These are phyloP conservation scores for Salvia splendens DNA, from an alignment of 257 asterid species.

Conservation along the genomic window DNA sequence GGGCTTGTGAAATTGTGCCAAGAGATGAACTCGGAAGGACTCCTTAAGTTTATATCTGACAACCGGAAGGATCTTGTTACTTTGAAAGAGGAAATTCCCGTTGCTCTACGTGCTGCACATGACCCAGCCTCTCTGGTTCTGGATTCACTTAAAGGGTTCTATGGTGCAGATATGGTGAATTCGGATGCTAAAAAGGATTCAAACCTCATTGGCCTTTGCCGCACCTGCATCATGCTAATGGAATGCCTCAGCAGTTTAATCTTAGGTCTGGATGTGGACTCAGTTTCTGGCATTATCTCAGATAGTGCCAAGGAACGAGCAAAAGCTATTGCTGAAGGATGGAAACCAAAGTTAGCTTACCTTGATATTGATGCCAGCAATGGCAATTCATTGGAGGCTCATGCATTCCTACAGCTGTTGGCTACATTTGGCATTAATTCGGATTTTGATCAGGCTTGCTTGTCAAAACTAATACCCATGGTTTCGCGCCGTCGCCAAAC, in stretches of 20 bases:
- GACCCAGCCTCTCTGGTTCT: constrained; percentile 82
- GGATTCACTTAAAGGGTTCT: constrained; percentile 90
- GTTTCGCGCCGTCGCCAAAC: constrained; percentile 98
- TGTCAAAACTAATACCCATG: constrained; percentile 90
- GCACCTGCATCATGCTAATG: constrained; percentile 95
- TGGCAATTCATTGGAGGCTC: constrained; percentile 98
- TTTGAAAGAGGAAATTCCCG: constrained; percentile 82
- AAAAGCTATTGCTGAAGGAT: constrained; percentile 81
- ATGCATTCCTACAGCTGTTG: constrained; percentile 90
- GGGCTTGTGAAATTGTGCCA: constrained; percentile 77
- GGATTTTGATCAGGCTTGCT: constrained; percentile 71
- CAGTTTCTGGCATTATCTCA: constrained; percentile 47
- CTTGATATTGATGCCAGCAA: constrained; percentile 91
- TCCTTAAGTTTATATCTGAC: constrained; percentile 91
- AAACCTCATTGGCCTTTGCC: constrained; percentile 78
- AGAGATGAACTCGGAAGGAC: constrained; percentile 85
- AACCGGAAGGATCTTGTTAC: constrained; percentile 88
- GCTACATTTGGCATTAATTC: constrained; percentile 90
- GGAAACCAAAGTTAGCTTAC: constrained; percentile 90
- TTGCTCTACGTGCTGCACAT: constrained; percentile 72
- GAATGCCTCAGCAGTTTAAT: constrained; percentile 82
- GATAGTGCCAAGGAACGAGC: constrained; percentile 74
- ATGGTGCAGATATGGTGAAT: constrained; percentile 50
- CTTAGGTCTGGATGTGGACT: constrained; percentile 44
- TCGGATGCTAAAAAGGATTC: constrained; percentile 81